Conservation (phyloP, 2,329 filamentous ascomycete species). For the Escovopsis sp. region DNA sequence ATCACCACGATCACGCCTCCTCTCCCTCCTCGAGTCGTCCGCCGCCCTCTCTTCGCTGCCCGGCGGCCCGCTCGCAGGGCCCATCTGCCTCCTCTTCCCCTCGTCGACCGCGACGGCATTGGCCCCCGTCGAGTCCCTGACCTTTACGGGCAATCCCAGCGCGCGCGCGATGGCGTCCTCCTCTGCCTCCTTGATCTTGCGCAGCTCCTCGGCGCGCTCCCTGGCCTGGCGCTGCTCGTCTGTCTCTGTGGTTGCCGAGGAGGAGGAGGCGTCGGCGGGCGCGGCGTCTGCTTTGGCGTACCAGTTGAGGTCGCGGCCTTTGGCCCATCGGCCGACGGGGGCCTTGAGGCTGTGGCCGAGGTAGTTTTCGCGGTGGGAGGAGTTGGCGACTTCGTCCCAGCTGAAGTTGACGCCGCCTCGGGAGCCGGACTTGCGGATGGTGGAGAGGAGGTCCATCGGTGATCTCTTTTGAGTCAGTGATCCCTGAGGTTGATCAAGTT, state of each 20-base stretch:
- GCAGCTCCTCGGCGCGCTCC: slow-evolving; percentile 62
- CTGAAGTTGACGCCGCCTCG: slow-evolving; percentile 91
- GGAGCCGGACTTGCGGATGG: slow-evolving; percentile 79
- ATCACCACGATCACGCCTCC: slow-evolving; percentile 17
- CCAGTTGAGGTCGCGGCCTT: slow-evolving; percentile 54
- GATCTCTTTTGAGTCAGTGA: no score
- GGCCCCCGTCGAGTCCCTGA: slow-evolving; percentile 41
- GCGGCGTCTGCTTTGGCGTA: slow-evolving; percentile 41
- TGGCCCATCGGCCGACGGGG: slow-evolving; percentile 83
- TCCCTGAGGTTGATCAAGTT: no score
- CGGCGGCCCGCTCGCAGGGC: slow-evolving; percentile 13
- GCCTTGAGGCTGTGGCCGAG: slow-evolving; percentile 87
- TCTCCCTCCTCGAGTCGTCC: slow-evolving; percentile 12
- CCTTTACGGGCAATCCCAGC: slow-evolving; percentile 61
- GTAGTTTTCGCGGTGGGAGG: slow-evolving; percentile 74
- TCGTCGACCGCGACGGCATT: slow-evolving; percentile 56
- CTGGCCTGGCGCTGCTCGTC: slow-evolving; percentile 42
- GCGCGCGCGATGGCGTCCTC: slow-evolving; percentile 79
- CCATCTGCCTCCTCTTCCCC: slow-evolving; percentile 22
- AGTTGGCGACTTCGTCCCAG: slow-evolving; percentile 87
- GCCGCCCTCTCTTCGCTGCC: slow-evolving; percentile 6
- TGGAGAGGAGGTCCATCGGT: slow-evolving; percentile 81
- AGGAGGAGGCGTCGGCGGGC: slow-evolving; percentile 23
- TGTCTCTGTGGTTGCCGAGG: slow-evolving; percentile 31
- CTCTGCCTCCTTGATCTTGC: slow-evolving; percentile 76